phyloP scores from a whole-genome alignment of 495 filamentous ascomycete species.

The Penicillium dipodomyicola region DNA sequence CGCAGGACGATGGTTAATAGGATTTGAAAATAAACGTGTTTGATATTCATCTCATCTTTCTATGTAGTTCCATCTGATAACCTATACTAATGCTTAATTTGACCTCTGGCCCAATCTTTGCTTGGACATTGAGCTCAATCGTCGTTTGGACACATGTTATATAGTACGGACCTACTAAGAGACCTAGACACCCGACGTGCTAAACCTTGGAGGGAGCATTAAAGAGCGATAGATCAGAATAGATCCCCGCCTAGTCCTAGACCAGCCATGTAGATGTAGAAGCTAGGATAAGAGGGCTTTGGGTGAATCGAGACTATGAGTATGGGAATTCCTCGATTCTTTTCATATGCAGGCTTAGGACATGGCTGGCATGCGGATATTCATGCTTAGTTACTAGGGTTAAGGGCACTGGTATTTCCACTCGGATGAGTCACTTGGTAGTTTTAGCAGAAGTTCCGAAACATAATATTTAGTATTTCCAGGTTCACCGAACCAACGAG shows the following conservation, averaged over 20 bases:
- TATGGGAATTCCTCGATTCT: no score
- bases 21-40: not conserved
- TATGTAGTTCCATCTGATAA: not conserved
- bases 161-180: no score
- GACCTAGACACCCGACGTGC: no score
- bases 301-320: no score
- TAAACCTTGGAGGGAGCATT: not conserved
- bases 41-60: not conserved
- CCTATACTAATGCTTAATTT: not conserved
- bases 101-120: not conserved
- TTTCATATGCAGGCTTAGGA: no score
- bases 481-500: constrained; percentile 1
- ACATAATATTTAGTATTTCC: constrained; percentile 7
- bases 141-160: no score
- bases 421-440: not conserved
- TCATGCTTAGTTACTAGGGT: not conserved
- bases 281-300: not conserved
- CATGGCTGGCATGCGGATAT: no score
- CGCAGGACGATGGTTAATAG: not conserved
- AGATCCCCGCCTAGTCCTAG: not conserved
- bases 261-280: not conserved
- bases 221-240: not conserved
- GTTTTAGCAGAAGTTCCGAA: not conserved
- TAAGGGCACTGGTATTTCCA: no score
- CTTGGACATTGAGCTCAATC: not conserved